Evolutionary conservation across 2,329 filamentous ascomycete genomes (phyloP).

Genomic region (Pseudogymnoascus destructans): DNA sequence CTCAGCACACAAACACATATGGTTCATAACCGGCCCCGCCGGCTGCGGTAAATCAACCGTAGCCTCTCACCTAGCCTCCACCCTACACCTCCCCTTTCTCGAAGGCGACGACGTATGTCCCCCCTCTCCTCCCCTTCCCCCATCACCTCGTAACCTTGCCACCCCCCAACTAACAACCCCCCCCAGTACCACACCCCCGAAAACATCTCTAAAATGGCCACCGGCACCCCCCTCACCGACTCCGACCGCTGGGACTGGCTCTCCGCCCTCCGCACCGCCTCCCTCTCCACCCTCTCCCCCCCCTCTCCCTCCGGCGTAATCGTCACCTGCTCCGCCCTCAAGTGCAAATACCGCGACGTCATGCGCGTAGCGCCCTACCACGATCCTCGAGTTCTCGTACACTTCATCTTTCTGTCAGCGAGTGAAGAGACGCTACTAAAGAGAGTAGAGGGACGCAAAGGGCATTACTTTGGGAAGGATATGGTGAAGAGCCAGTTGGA

Average conservation of each 20-base stretch:
- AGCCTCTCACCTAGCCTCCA: conserved; percentile 48
- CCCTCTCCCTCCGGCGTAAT: conserved; percentile 56
- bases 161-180: conserved; percentile 10
- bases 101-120: conserved; percentile 63
- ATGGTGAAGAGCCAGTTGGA: conserved; percentile 93
- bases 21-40: conserved; percentile 67
- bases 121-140: neutral
- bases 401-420: conserved; percentile 86
- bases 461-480: conserved; percentile 88
- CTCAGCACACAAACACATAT: conserved; percentile 43
- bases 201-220: conserved; percentile 85
- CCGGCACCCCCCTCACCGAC: conserved; percentile 74
- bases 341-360: conserved; percentile 92
- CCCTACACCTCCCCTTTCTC: conserved; percentile 55
- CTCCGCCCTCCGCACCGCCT: conserved; percentile 58
- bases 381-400: conserved; percentile 58
- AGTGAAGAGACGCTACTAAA: conserved; percentile 60
- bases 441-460: conserved; percentile 60
- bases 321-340: conserved; percentile 88
- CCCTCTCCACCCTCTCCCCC: conserved; percentile 39
- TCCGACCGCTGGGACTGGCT: conserved; percentile 98
- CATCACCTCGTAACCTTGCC: neutral
- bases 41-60: conserved; percentile 71
- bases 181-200: conserved; percentile 57
- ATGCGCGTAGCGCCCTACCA: conserved; percentile 71